Percentiles rank a stretch among this genome's conserved stretches.
Evolutionary conservation across 345 rosid species (phyloP).

Genomic region (Eutrema heterophyllum): DNA sequence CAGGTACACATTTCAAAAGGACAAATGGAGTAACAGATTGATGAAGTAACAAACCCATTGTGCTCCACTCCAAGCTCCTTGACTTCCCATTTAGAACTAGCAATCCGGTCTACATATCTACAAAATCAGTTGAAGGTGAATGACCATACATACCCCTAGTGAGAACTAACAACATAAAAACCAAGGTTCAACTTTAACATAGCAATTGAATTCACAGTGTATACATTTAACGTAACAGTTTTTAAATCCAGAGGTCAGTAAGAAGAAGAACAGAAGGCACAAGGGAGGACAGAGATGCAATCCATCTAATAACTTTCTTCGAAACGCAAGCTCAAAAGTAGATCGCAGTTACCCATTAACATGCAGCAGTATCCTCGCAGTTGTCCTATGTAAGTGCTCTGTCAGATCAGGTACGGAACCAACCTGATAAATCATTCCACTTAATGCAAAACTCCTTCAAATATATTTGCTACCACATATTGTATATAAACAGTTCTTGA

Average conservation of each 20-base stretch:
- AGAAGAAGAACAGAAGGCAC: neutral
- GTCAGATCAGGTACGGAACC: conserved; percentile 77
- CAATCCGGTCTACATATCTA: conserved; percentile 91
- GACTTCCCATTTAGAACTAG: conserved; percentile 93
- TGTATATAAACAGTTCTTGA: conserved; percentile 2
- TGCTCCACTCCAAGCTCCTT: conserved; percentile 98
- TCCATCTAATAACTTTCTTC: neutral
- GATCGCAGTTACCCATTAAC: conserved; percentile 75
- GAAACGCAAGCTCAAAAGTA: neutral
- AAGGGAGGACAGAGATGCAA: neutral
- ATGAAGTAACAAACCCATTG: conserved; percentile 72
- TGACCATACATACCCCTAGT: neutral
- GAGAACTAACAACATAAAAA: neutral
- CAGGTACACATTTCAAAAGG: neutral
- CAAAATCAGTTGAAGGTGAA: conserved; percentile 22
- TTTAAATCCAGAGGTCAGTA: neutral
- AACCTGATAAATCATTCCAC: conserved; percentile 55
- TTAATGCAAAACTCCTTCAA: conserved; percentile 14
- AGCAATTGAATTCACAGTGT: neutral
- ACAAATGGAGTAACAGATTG: neutral
- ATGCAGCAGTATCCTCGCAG: conserved; percentile 85
- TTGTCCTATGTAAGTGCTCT: conserved; percentile 78
- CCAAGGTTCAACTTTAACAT: neutral
- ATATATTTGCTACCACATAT: conserved; percentile 15
- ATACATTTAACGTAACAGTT: neutral